These are phyloP conservation scores for Wickerhamiella dianesei DNA, from an alignment of 805 yeast species.

Conservation along the genomic window DNA sequence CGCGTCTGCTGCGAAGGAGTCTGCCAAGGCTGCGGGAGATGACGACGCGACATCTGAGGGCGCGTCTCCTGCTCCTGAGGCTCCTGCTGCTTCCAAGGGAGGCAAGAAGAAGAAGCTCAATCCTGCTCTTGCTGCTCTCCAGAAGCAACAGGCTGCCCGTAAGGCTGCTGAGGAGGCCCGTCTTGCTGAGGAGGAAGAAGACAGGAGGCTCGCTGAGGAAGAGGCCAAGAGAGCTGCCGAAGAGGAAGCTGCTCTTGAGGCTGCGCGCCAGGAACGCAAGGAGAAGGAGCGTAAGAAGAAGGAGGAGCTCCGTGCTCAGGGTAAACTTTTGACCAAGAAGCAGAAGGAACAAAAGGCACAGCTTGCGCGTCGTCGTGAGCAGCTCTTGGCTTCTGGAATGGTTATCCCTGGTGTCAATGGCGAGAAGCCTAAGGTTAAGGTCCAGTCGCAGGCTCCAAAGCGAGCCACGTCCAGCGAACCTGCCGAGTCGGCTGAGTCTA, in stretches of 20 bases:
- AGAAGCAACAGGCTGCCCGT: slow-evolving; percentile 74
- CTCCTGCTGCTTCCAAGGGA: slow-evolving; percentile 29
- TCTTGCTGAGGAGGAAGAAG: slow-evolving; percentile 57
- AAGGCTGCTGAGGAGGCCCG: slow-evolving; percentile 82
- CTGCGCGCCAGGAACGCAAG: slow-evolving; percentile 47
- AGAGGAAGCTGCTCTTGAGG: slow-evolving; percentile 46
- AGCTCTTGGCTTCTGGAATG: slow-evolving; percentile 60
- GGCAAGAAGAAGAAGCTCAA: slow-evolving; percentile 69
- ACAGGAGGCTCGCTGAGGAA: slow-evolving; percentile 34
- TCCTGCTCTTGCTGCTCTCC: slow-evolving; percentile 85
- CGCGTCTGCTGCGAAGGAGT: not conserved
- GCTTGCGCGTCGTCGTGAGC: slow-evolving; percentile 80
- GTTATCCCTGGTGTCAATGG: slow-evolving; percentile 53
- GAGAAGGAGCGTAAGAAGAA: slow-evolving; percentile 78
- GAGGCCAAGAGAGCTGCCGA: slow-evolving; percentile 41
- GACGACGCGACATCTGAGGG: slow-evolving; percentile 21
- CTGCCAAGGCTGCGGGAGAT: slow-evolving; percentile 31
- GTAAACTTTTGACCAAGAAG: slow-evolving; percentile 83
- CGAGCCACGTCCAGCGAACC: not conserved
- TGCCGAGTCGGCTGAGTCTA: slow-evolving; percentile 10
- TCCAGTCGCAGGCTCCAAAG: not conserved
- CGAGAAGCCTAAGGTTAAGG: slow-evolving; percentile 30
- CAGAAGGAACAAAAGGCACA: slow-evolving; percentile 85
- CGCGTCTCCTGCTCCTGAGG: slow-evolving; percentile 23
- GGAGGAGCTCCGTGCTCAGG: slow-evolving; percentile 91